Evolutionary conservation across 2,329 filamentous ascomycete species (phyloP).

Genomic region (Aspergillus niger): DNA sequence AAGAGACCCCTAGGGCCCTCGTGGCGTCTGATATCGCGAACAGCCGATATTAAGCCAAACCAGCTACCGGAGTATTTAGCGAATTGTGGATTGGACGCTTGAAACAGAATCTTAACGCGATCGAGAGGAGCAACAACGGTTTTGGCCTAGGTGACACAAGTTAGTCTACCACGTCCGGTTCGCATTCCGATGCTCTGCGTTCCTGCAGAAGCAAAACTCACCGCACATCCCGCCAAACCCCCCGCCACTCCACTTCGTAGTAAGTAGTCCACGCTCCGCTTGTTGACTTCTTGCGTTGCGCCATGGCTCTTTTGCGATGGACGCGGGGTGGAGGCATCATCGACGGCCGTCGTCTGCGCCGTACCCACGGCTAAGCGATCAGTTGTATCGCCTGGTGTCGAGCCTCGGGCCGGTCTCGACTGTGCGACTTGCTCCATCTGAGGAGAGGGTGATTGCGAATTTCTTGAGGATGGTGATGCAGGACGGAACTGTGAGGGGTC

Average conservation of each 20-base stretch:
- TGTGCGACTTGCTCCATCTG: slow-evolving; percentile 38
- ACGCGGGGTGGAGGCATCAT: slow-evolving; percentile 18
- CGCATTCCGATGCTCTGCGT: neutral
- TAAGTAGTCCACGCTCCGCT: slow-evolving; percentile 79
- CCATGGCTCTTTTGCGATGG: slow-evolving; percentile 17
- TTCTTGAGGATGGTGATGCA: slow-evolving; percentile 19
- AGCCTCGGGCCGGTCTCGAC: slow-evolving; percentile 22
- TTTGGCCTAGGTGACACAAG: slow-evolving; percentile 67
- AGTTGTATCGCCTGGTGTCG: slow-evolving; percentile 22
- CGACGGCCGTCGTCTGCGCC: slow-evolving; percentile 17
- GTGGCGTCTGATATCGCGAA: slow-evolving; percentile 76
- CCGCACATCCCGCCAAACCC: slow-evolving; percentile 86
- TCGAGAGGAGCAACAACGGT: slow-evolving; percentile 94
- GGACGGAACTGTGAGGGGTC: slow-evolving; percentile 13
- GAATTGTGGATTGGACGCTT: slow-evolving; percentile 91
- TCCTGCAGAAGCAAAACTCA: slow-evolving; percentile 51
- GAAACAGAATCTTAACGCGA: slow-evolving; percentile 97
- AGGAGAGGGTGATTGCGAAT: slow-evolving; percentile 20
- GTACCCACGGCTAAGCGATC: slow-evolving; percentile 19
- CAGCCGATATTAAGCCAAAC: slow-evolving; percentile 77
- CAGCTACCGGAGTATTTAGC: slow-evolving; percentile 89
- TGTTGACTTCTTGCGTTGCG: slow-evolving; percentile 55
- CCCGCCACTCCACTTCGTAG: slow-evolving; percentile 82
- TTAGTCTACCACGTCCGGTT: slow-evolving; percentile 11
- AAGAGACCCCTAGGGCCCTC: slow-evolving; percentile 79